These are phyloP conservation scores for Vitis hybrid DNA, from an alignment of 177 flowering plant genomes.

Conservation along the genomic window DNA sequence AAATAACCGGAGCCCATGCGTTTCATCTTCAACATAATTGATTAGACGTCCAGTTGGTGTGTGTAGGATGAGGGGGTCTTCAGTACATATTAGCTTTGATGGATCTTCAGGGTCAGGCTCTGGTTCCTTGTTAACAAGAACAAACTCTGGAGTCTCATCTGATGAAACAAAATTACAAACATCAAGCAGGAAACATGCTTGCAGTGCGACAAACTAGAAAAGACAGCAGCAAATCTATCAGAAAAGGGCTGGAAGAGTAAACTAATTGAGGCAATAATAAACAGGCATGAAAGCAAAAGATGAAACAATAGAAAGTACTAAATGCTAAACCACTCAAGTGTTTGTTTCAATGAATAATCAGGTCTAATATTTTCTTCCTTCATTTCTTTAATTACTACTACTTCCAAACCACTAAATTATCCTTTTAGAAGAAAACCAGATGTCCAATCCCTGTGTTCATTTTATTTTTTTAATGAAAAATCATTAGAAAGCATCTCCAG, in stretches of 20 bases:
- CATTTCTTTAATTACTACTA: not conserved
- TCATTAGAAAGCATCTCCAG: too few species aligned
- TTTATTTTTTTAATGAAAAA: too few species aligned
- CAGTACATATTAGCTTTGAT: constrained; percentile 56
- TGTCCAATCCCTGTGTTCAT: too few species aligned
- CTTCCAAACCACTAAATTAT: not conserved
- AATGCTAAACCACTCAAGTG: not conserved
- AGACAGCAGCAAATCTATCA: not conserved
- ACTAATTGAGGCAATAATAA: not conserved
- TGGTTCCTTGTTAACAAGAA: constrained; percentile 77
- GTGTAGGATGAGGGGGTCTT: constrained; percentile 84
- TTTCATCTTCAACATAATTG: constrained; percentile 78
- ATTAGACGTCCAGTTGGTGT: constrained; percentile 70
- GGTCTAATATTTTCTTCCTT: not conserved
- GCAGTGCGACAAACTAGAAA: not conserved
- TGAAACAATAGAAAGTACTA: not conserved
- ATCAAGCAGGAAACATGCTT: constrained; percentile 4
- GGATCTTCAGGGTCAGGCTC: constrained; percentile 84
- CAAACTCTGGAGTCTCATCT: constrained; percentile 73
- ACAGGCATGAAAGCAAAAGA: not conserved
- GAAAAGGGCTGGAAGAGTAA: not conserved
- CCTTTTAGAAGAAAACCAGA: not conserved
- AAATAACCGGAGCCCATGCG: constrained; percentile 78
- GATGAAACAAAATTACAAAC: constrained; percentile 13
- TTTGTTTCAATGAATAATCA: not conserved